Evolutionary conservation across 306 rosid species (phyloP), one percentile per base, ranked within the genome.

Genomic region (Parietaria judaica): DNA sequence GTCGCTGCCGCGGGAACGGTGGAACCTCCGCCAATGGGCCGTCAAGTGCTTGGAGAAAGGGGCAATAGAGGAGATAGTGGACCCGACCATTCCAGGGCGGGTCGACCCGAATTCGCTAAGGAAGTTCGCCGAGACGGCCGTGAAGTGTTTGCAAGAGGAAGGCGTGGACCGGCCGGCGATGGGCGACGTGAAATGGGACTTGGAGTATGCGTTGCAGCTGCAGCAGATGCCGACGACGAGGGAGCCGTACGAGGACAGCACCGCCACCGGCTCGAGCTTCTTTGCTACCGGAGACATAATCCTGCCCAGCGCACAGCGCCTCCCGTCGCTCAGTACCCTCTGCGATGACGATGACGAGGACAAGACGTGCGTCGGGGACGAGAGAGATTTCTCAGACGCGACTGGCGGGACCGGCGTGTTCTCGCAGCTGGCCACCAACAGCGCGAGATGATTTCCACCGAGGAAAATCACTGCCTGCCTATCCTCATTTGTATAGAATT

Each of bases 151-250:
- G 35, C 72, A 69, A 14, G 69, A 67, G 4, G 64, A 76, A 59
- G 82, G 76, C 14, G 65, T 57, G 58, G 78, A 76, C 14, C 73
- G 87, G 74, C 84, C 84, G 11, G 16, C 65, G 16, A 79, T 82
- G 87, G 46, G 69, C 48, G 87, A 79, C 68, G 82, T 79, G 6
- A 31, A 67, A 76, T 82, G 87, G 82, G 84, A 82, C 61, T 70
- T 79, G 76, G 84, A 82, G 62, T 82, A 82, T 58, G 81, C 78
- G 0, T 14, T 76, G 63, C 87, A 82, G 56, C 84, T 82, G 65
- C 84, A 82, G 62, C 39, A 64, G 34, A 74, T 75, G 3, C 73
- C 72, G 0, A 7, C 51, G 60, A 70, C 51, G 0, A 65, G 67
- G 60, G 71, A 72, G 15, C 69, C 66, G 0, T 54, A 59, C 2